Percentiles rank a stretch among this genome's conserved stretches.
Conservation (phyloP, 179 eudicot genomes). For the Nepenthes alata region DNA sequence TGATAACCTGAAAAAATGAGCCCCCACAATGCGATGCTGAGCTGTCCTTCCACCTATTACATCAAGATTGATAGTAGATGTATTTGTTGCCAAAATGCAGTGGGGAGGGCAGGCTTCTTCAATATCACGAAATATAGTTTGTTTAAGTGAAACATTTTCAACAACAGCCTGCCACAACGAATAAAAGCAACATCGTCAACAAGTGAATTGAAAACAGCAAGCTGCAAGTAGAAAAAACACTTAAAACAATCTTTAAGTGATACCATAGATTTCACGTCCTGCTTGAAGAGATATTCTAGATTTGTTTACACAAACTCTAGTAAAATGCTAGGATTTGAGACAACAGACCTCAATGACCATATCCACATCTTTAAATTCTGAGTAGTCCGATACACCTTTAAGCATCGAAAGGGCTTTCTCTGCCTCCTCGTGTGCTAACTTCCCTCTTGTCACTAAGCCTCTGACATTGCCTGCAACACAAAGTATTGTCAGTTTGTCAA, state of each 20-base stretch:
- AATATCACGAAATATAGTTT: slow-evolving; percentile 64
- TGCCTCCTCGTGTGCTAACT: slow-evolving; percentile 53
- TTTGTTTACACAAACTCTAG: background rate
- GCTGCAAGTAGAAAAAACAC: background rate
- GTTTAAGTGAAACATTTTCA: slow-evolving; percentile 68
- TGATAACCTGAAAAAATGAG: slow-evolving; percentile 86
- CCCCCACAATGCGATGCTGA: slow-evolving; percentile 77
- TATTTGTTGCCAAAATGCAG: slow-evolving; percentile 91
- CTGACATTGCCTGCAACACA: slow-evolving; percentile 52
- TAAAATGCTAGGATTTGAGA: slow-evolving; percentile 6
- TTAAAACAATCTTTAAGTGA: background rate
- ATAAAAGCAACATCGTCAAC: background rate
- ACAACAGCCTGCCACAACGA: slow-evolving; percentile 58
- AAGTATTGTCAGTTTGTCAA: background rate
- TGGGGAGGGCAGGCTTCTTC: slow-evolving; percentile 81
- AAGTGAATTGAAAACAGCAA: background rate
- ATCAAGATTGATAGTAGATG: slow-evolving; percentile 83
- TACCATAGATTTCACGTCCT: background rate
- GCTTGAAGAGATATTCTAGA: background rate
- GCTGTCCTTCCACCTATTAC: slow-evolving; percentile 70
- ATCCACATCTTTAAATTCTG: slow-evolving; percentile 76
- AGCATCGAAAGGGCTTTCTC: slow-evolving; percentile 58
- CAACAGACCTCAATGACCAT: slow-evolving; percentile 88
- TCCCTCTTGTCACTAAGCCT: slow-evolving; percentile 56
- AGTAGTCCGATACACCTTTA: slow-evolving; percentile 79